Evolutionary conservation across 139 green algal species (phyloP), one percentile per base, ranked within the genome.

Genomic region (Pseudopediastrum boryanum): DNA sequence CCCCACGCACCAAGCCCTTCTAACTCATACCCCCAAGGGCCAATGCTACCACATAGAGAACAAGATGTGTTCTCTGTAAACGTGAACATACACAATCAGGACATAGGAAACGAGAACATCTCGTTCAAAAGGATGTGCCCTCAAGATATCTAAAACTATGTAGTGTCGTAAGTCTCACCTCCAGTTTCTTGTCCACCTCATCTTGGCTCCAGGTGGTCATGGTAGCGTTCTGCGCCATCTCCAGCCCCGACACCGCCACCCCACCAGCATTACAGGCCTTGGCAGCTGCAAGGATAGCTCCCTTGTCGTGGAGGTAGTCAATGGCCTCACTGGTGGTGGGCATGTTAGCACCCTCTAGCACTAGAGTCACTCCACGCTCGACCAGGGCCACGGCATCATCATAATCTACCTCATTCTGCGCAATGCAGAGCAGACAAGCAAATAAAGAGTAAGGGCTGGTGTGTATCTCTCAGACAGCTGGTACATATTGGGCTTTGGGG

Each of bases 311-410:
- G 74, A 89, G 91, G 31, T 83, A 10, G 4, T 75, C 50, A 51
- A 94, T 92, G 67, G 91, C 93, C 10, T 90, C 86, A 21, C 67
- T 63, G 33, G 83, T 92, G 61, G 71, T 90, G 38, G 93, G 93
- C 93, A 97, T 97, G 90, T 97, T 97, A 72, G 93, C 93, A 25
- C 92, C 93, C 83, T 97, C 93, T 1, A 90, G 85, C 43, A 97
- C 85, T 12, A 88, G 59, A 75, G 86, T 90, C 48, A 82, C 85
- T 25, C 92, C 93, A 31, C 82, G 75, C 42, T 87, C 78, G 13
- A 91, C 85, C 66, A 97, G 84, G 19, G 66, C 74, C 39, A 88
- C 56, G 0, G 90, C 89, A 33, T 94, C 92, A 27, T 87, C 84
- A 48, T 83, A 78, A 42, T 89, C 79, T 7, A 90, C 39, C 77